Percentiles rank a stretch among this genome's conserved stretches.
Evolutionary conservation across 345 rosid genomes (phyloP).

Genomic region (Camelina sativa): DNA sequence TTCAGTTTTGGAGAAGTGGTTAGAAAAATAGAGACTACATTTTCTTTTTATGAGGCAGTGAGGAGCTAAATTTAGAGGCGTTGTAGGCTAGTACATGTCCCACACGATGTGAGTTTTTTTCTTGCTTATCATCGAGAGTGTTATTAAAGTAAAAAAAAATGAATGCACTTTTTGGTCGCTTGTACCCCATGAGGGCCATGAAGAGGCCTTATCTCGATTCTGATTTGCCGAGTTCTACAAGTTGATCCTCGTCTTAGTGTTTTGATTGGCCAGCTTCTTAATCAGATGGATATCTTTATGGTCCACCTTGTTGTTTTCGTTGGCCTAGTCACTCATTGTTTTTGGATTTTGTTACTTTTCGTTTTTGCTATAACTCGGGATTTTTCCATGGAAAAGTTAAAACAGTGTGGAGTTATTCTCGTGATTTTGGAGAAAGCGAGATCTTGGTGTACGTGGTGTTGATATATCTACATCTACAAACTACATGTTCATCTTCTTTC

Average conservation of each 20-base stretch:
- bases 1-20: constrained; percentile 28
- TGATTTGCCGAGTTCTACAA: constrained; percentile 54
- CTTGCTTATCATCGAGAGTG: constrained; percentile 1
- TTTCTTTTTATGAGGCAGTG: constrained; percentile 28
- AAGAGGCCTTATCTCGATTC: constrained; percentile 67
- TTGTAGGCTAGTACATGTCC: constrained; percentile 41
- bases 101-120: constrained; percentile 43
- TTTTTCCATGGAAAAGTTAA: constrained; percentile 28
- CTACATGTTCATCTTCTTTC: constrained; percentile 1
- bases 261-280: constrained; percentile 57
- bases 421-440: constrained; percentile 32
- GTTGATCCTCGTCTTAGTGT: constrained; percentile 50
- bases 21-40: constrained; percentile 30
- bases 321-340: constrained; percentile 11
- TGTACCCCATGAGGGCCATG: constrained; percentile 47
- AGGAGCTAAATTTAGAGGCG: constrained; percentile 12
- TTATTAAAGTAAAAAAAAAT: neutral
- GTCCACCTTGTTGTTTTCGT: constrained; percentile 36
- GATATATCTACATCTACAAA: constrained; percentile 13
- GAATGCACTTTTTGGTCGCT: constrained; percentile 43
- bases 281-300: constrained; percentile 58
- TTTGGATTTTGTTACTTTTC: constrained; percentile 7
- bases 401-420: constrained; percentile 5
- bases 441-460: neutral
- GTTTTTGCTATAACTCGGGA: neutral